phyloP scores from a whole-genome alignment of 2,329 filamentous ascomycete species.

The Botrytis hyacinthi region DNA sequence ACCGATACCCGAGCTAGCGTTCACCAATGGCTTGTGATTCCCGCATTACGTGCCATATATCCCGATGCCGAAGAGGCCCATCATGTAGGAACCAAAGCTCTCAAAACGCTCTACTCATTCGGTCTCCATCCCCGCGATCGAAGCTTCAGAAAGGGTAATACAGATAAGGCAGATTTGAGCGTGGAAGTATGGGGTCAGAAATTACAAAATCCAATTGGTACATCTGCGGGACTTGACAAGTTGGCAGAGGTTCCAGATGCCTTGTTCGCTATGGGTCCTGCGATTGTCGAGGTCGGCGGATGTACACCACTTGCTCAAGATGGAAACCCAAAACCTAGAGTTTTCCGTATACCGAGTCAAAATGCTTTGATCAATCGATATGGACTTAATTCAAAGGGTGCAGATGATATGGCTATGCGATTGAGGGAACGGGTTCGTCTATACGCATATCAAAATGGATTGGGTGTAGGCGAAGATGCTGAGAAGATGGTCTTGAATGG shows the following conservation, averaged over 20 bases:
- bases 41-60: slow-evolving; percentile 61
- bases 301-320: slow-evolving; percentile 83
- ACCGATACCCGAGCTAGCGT: slow-evolving; percentile 72
- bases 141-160: slow-evolving; percentile 20
- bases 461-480: slow-evolving; percentile 59
- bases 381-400: slow-evolving; percentile 88
- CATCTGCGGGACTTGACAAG: slow-evolving; percentile 95
- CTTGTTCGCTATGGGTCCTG: slow-evolving; percentile 80
- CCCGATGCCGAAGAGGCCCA: slow-evolving; percentile 91
- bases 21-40: slow-evolving; percentile 67
- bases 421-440: slow-evolving; percentile 74
- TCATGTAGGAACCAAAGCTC: slow-evolving; percentile 66
- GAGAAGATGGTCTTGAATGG: slow-evolving; percentile 76
- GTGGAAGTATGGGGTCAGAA: slow-evolving; percentile 69
- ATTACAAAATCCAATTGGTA: slow-evolving; percentile 84
- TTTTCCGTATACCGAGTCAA: slow-evolving; percentile 81
- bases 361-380: slow-evolving; percentile 94
- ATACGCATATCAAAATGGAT: slow-evolving; percentile 69
- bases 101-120: slow-evolving; percentile 71
- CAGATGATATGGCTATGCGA: slow-evolving; percentile 78
- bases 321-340: slow-evolving; percentile 83
- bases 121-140: slow-evolving; percentile 82
- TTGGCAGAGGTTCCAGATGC: slow-evolving; percentile 83
- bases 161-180: slow-evolving; percentile 41
- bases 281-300: slow-evolving; percentile 88